phyloP scores from a whole-genome alignment of 768 basidiomycete species.

The Fibroporia radiculosa region DNA sequence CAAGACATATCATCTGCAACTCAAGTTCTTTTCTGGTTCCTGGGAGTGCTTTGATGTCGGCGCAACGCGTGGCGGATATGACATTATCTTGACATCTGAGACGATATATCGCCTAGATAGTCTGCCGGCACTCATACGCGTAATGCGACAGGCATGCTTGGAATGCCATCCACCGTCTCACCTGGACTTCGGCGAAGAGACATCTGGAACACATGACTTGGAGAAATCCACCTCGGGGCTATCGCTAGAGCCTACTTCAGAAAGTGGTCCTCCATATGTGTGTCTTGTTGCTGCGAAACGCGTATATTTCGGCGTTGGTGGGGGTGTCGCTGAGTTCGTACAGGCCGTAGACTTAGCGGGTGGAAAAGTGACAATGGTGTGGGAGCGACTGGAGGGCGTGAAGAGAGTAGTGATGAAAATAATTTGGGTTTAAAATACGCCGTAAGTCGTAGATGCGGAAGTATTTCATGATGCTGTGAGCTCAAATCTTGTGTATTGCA shows the following conservation, averaged over 20 bases:
- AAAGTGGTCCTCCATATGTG: constrained; percentile 8
- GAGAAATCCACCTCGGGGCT: constrained; percentile 3
- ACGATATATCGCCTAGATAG: constrained; percentile 78
- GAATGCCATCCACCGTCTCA: neutral
- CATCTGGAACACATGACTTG: neutral
- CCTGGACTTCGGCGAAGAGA: neutral
- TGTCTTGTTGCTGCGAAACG: constrained; percentile 89
- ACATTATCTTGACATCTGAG: constrained; percentile 82
- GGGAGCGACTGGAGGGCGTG: constrained; percentile 62
- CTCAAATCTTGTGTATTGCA: too few species aligned
- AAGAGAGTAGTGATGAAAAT: constrained; percentile 65
- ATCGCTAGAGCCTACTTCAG: neutral
- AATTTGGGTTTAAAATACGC: too few species aligned
- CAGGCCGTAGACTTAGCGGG: constrained; percentile 35
- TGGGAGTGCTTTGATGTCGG: constrained; percentile 53
- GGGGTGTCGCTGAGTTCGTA: constrained; percentile 74
- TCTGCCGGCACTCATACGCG: constrained; percentile 48
- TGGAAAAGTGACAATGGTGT: constrained; percentile 44
- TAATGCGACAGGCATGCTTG: constrained; percentile 37
- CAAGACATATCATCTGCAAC: constrained; percentile 37
- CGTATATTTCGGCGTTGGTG: constrained; percentile 93
- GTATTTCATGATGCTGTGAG: too few species aligned
- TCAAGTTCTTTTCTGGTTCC: constrained; percentile 77
- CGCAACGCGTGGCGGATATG: constrained; percentile 36
- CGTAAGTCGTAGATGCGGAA: too few species aligned